Conservation (phyloP, 2,329 filamentous ascomycete genomes). For the Fonsecaea nubica region DNA sequence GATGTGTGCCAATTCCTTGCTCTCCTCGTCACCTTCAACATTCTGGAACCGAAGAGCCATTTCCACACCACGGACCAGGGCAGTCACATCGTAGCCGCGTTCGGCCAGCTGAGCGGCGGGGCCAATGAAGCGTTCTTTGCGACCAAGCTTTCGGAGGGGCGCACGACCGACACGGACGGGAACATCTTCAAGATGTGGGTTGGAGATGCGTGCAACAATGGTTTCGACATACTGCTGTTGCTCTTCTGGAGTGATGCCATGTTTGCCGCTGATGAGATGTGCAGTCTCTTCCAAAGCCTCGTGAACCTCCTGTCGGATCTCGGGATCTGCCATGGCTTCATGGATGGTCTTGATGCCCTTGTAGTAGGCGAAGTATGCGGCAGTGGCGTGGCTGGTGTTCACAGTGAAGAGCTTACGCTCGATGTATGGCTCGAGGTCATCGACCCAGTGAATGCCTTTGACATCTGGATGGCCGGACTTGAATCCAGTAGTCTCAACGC, state of each 20-base stretch:
- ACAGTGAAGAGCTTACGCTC: slow-evolving; percentile 99
- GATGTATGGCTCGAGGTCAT: slow-evolving; percentile 90
- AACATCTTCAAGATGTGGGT: slow-evolving; percentile 78
- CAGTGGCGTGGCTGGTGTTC: slow-evolving; percentile 96
- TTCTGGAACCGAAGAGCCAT: slow-evolving; percentile 96
- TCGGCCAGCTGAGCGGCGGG: slow-evolving; percentile 90
- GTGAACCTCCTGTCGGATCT: slow-evolving; percentile 80
- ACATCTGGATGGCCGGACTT: slow-evolving; percentile 74
- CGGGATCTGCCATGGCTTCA: slow-evolving; percentile 80
- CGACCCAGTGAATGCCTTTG: slow-evolving; percentile 89
- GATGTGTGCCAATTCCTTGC: slow-evolving; percentile 80
- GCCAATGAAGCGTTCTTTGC: slow-evolving; percentile 94
- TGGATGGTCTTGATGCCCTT: slow-evolving; percentile 85
- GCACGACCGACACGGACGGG: slow-evolving; percentile 96
- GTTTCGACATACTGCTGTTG: slow-evolving; percentile 88
- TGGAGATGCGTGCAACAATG: slow-evolving; percentile 91
- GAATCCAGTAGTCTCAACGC: slow-evolving; percentile 88
- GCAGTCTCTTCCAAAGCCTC: slow-evolving; percentile 85
- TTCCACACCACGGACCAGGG: slow-evolving; percentile 82
- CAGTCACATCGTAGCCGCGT: slow-evolving; percentile 72
- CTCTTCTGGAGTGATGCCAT: slow-evolving; percentile 74
- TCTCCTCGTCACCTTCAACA: slow-evolving; percentile 90
- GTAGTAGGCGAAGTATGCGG: slow-evolving; percentile 93
- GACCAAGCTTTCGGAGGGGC: slow-evolving; percentile 88
- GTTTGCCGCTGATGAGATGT: slow-evolving; percentile 82